Conservation (phyloP, 179 eudicot genomes). For the Heliamphora pulchella region DNA sequence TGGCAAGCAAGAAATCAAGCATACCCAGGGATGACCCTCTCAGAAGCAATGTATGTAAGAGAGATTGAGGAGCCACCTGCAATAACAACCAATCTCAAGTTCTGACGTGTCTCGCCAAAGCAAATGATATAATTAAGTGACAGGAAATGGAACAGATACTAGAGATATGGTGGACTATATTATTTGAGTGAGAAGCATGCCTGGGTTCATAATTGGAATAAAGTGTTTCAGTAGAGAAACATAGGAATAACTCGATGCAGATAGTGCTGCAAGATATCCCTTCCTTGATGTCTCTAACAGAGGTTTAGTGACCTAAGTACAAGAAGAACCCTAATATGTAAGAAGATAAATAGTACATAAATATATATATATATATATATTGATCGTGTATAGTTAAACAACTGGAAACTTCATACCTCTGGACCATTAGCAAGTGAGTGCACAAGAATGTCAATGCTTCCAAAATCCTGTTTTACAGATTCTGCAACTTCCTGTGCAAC, state of each 20-base stretch:
- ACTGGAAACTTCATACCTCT: constrained; percentile 40
- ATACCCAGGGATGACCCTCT: constrained; percentile 96
- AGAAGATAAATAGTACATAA: not conserved
- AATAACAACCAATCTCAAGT: constrained; percentile 13
- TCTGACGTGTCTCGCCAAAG: constrained; percentile 2
- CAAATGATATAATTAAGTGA: constrained; percentile 7
- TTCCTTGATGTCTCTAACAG: constrained; percentile 84
- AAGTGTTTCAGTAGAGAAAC: constrained; percentile 86
- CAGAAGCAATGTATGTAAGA: constrained; percentile 93
- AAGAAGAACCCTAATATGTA: constrained; percentile 12
- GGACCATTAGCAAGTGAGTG: constrained; percentile 99
- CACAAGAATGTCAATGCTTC: constrained; percentile 91
- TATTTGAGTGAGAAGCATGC: constrained; percentile 29
- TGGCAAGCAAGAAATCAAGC: constrained; percentile 10
- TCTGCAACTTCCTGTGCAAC: constrained; percentile 74
- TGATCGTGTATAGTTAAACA: not conserved
- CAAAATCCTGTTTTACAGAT: constrained; percentile 79
- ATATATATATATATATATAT: not conserved
- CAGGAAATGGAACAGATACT: not conserved
- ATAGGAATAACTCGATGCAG: constrained; percentile 97
- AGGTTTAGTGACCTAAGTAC: constrained; percentile 74
- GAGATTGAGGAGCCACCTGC: constrained; percentile 91
- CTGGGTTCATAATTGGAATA: constrained; percentile 92
- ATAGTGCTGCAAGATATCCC: constrained; percentile 92
- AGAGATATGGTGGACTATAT: not conserved